Evolutionary conservation across 306 rosid species (phyloP), one percentile per base, ranked within the genome.

Genomic region (Castanopsis chinensis): DNA sequence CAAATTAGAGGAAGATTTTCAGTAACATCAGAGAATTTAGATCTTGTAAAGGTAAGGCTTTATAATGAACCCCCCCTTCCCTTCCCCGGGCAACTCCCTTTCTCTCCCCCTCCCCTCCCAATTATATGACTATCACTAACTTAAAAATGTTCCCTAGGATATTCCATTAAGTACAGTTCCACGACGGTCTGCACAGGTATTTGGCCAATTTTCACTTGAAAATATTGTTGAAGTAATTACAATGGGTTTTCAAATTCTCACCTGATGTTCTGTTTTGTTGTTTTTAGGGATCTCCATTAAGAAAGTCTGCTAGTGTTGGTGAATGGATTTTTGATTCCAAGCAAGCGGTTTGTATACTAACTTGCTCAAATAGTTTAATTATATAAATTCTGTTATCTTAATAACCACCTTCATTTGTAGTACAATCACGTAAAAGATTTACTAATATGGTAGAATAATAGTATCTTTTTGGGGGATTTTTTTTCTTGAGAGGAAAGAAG

Each of bases 1-100:
- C 99, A 96, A 92, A 96, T 96, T 69, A 93, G 85, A 86, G 99
- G 99, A 58, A 84, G 99, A 69, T 96, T 96, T 89, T 96, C 99
- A 70, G 99, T 96, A 75, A 96, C 99, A 1, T 91, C 97, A 59
- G 99, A 93, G 86, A 96, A 93, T 81, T 86, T 96, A 81, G 99
- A 96, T 89, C 92, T 96, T 73, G 99, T 90, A 72, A 96, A 90
- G 97, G 99, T 96, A 80, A 86, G 76, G 4, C 73, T 72, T 72
- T 73, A 67, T 74, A 43, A 72, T 49, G 64, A 37, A 57, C 74
- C 52, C 43, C 5, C 72, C 12, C 27, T 9, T 6, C n/a, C 25
- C 20, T 14, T 15, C 33, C 33, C 35, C 4, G 0, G 5, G 35
- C 69, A 32, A 7, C 63, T n/a, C 23, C 11, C 20, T 33, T 27